A percentile compares a stretch with the other conserved stretches of the same genome.
Conservation (phyloP, 352 stramenopile species). For the Phytophthora citrophthora region DNA sequence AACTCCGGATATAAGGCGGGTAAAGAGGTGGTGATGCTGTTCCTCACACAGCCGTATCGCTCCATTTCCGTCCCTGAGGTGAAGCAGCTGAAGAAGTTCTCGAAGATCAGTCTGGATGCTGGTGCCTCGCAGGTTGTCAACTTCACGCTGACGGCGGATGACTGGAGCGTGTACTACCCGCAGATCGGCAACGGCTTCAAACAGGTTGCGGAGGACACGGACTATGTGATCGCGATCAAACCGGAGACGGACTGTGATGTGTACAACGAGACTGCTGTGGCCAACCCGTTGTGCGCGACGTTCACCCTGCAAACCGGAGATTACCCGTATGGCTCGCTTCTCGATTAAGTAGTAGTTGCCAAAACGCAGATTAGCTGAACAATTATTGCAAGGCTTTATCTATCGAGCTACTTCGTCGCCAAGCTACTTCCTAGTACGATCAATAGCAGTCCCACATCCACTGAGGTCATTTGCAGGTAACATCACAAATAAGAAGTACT, state of each 20-base stretch:
- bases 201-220: conserved; percentile 57
- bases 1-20: conserved; percentile 61
- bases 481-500: too few relatives aligned
- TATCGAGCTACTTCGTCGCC: too few relatives aligned
- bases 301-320: conserved; percentile 46
- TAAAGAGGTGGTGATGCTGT: conserved; percentile 78
- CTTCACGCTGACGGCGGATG: conserved; percentile 49
- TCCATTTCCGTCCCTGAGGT: conserved; percentile 67
- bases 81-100: conserved; percentile 82
- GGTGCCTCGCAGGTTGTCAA: conserved; percentile 33
- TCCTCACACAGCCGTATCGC: conserved; percentile 69
- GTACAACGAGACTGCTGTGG: conserved; percentile 42
- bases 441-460: too few relatives aligned
- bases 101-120: conserved; percentile 64
- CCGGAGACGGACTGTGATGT: conserved; percentile 76
- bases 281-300: conserved; percentile 47
- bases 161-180: conserved; percentile 64
- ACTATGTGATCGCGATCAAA: conserved; percentile 73
- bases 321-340: conserved; percentile 24
- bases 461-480: too few relatives aligned
- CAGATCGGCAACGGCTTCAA: conserved; percentile 60
- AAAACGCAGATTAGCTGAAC: too few relatives aligned
- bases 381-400: too few relatives aligned
- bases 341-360: too few relatives aligned
- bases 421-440: too few relatives aligned